Evolutionary conservation across 345 rosid genomes (phyloP).

Genomic region (Eucalyptus albens): DNA sequence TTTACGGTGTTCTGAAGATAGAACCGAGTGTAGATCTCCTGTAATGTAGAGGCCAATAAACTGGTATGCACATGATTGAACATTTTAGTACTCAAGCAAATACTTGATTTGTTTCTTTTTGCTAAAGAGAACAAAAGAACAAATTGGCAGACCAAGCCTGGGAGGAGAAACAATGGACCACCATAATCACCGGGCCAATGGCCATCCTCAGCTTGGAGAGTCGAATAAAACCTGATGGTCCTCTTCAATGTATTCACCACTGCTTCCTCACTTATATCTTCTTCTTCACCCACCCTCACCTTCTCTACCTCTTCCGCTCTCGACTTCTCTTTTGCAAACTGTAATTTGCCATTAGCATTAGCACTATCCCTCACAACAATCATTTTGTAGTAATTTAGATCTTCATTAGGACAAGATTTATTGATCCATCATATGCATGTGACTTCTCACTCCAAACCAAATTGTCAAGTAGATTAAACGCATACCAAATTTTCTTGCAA

Average conservation of each 20-base stretch:
- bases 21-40: conserved; percentile 18
- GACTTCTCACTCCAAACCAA: neutral
- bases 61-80: neutral
- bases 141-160: neutral
- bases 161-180: conserved; percentile 22
- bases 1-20: conserved; percentile 12
- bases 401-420: neutral
- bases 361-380: neutral
- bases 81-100: neutral
- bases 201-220: conserved; percentile 24
- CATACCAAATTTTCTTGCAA: no score
- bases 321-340: neutral
- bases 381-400: neutral
- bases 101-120: neutral
- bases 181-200: conserved; percentile 41
- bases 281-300: neutral
- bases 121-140: neutral
- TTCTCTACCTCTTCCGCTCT: neutral
- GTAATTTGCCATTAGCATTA: neutral
- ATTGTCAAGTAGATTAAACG: no score
- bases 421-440: neutral
- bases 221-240: conserved; percentile 12
- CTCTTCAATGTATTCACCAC: conserved; percentile 6
- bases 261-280: conserved; percentile 13
- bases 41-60: conserved; percentile 10